Percentiles rank a stretch among this genome's conserved stretches.
These are phyloP conservation scores for Plasmodium inui DNA, from an alignment of 169 alveolate species.

Conservation along the genomic window DNA sequence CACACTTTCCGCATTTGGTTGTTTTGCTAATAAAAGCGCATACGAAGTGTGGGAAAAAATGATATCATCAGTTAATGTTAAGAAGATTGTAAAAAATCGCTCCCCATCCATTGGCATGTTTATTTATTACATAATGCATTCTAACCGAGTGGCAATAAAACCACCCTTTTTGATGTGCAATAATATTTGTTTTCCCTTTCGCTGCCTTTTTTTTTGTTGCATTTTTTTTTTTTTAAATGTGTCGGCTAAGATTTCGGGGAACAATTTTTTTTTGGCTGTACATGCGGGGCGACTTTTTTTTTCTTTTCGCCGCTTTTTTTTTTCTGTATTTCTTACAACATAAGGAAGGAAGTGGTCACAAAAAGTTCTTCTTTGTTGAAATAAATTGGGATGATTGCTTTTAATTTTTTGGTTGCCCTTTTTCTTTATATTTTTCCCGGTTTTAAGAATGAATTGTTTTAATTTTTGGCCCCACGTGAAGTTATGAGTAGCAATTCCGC, in stretches of 20 bases:
- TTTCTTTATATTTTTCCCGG: constrained; percentile 6
- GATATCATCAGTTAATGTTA: not conserved
- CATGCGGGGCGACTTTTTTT: not conserved
- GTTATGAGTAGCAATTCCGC: not conserved
- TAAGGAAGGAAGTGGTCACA: not conserved
- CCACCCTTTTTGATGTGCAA: not conserved
- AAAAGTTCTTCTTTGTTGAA: not conserved
- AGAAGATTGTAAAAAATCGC: not conserved
- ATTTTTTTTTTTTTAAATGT: constrained; percentile 24
- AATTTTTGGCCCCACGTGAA: not conserved
- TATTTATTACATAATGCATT: not conserved
- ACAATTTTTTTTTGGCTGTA: not conserved
- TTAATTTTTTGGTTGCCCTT: not conserved
- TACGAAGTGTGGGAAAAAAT: not conserved
- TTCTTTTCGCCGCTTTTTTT: not conserved
- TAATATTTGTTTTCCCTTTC: not conserved
- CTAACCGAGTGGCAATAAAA: not conserved
- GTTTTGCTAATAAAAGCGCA: not conserved
- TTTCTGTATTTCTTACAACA: not conserved
- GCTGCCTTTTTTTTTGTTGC: not conserved
- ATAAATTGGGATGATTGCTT: not conserved
- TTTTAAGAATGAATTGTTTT: not conserved
- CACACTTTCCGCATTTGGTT: not conserved
- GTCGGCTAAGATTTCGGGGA: not conserved
- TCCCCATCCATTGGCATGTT: not conserved